phyloP scores from a whole-genome alignment of 768 basidiomycete species.

The Amyloporia xantha region DNA sequence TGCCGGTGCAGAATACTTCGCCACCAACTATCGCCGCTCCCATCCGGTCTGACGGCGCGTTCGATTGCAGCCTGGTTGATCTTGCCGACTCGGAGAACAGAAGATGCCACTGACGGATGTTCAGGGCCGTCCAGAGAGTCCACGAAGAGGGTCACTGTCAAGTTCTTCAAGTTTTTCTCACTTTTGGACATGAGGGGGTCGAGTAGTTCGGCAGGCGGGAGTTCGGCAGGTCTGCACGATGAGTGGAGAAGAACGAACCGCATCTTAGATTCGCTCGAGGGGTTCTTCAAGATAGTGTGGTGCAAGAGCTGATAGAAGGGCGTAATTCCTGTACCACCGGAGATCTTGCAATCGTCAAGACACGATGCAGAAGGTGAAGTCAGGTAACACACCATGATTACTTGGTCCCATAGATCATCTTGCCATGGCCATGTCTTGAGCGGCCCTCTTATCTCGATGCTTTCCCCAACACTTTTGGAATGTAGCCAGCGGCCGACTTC shows the following conservation, averaged over 20 bases:
- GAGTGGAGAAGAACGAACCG: constrained; percentile 71
- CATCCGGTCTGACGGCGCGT: constrained; percentile 29
- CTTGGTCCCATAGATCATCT: constrained; percentile 66
- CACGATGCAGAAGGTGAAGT: not conserved
- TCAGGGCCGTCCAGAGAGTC: constrained; percentile 32
- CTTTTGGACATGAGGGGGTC: constrained; percentile 45
- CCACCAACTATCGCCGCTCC: constrained; percentile 25
- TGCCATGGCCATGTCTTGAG: constrained; percentile 56
- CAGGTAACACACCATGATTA: constrained; percentile 56
- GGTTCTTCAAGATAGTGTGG: constrained; percentile 34
- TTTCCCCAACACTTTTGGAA: constrained; percentile 57
- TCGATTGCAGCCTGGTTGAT: constrained; percentile 48
- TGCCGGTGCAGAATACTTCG: constrained; percentile 14
- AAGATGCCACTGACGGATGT: constrained; percentile 12
- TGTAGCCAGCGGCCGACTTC: constrained; percentile 84
- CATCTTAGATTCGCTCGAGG: constrained; percentile 27
- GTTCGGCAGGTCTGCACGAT: constrained; percentile 51
- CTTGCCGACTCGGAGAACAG: constrained; percentile 40
- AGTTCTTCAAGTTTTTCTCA: constrained; percentile 42
- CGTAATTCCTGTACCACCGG: constrained; percentile 83
- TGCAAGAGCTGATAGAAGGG: constrained; percentile 79
- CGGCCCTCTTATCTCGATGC: constrained; percentile 73
- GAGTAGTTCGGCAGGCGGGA: constrained; percentile 63
- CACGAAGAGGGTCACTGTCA: constrained; percentile 58
- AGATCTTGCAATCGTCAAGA: constrained; percentile 44